Evolutionary conservation across 2,329 filamentous ascomycete genomes (phyloP).

Genomic region (Didymella pinodella): DNA sequence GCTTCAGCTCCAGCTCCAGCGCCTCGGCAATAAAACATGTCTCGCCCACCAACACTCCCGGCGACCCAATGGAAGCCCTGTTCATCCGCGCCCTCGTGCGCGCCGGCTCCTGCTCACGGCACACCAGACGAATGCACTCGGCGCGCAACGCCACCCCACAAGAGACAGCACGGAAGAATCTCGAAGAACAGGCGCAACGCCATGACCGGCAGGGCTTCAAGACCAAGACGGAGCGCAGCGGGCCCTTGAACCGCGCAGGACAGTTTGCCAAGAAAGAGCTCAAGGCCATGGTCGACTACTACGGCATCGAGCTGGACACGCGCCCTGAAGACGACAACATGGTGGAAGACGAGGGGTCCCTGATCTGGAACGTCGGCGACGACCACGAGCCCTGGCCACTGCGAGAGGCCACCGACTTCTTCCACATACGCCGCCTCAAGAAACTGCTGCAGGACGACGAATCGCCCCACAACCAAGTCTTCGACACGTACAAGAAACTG

Average conservation of each 20-base stretch:
- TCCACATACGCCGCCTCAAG: constrained; percentile 45
- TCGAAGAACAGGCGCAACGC: constrained; percentile 14
- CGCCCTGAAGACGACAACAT: constrained; percentile 34
- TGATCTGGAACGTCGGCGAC: constrained; percentile 46
- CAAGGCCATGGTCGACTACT: constrained; percentile 59
- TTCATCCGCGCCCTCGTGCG: constrained; percentile 63
- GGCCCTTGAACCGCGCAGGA: constrained; percentile 35
- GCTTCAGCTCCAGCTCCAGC: constrained; percentile 34
- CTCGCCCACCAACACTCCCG: constrained; percentile 24
- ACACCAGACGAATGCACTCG: constrained; percentile 50
- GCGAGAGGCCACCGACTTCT: constrained; percentile 42
- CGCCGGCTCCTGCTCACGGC: constrained; percentile 61
- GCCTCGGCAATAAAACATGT: constrained; percentile 26
- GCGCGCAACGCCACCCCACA: constrained; percentile 20
- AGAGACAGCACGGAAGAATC: not conserved
- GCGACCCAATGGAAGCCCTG: constrained; percentile 57
- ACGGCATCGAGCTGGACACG: constrained; percentile 44
- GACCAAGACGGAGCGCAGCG: constrained; percentile 17
- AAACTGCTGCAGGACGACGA: constrained; percentile 55
- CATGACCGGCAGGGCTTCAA: constrained; percentile 17
- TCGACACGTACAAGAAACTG: constrained; percentile 61
- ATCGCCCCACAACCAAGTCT: constrained; percentile 59
- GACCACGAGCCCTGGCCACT: constrained; percentile 46
- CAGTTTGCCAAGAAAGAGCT: constrained; percentile 55
- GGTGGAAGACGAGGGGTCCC: constrained; percentile 39